Evolutionary conservation across 306 rosid genomes (phyloP), one percentile per base, ranked within the genome.

Genomic region (Elaeagnus macrophylla): DNA sequence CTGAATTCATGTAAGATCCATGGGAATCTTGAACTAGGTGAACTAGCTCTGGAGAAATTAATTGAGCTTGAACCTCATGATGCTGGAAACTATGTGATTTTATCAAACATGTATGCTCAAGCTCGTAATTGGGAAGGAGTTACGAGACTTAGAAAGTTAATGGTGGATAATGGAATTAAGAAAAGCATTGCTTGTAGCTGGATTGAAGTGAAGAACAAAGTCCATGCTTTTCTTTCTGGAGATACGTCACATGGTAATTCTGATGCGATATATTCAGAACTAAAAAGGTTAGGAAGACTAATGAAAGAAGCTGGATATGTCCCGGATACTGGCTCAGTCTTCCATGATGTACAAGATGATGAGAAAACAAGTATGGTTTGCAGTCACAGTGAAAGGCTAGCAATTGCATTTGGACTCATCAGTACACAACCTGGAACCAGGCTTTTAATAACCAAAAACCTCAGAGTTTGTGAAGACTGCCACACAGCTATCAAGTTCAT

Each of bases 311-410:
- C 83, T 60, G 95, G 91, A 43, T 86, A 86, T 75, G 70, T 69
- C 8, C 81, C 90, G 1, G 76, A 67, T 39, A 82, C 83, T 17
- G 81, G 79, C 57, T 66, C 85, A 10, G 88, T 86, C 51, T 86
- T 82, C 75, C 95, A 82, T 48, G 95, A 86, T 20, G 95, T 86
- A 46, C 90, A 79, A 67, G 90, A 79, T 63, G 95, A 82, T 61
- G 95, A 85, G 66, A 86, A 86, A 61, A 68, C 75, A 25, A 60
- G 46, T 35, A 80, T 82, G 83, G 85, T 82, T 20, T 80, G 85
- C 51, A 61, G 78, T 67, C 95, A 86, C 53, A 80, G 87, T 66
- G 91, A 86, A 72, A 86, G 95, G 64, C 67, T 82, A 35, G 95
- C 95, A 41, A 76, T 86, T 77, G 91, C 85, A 50, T 86, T 73